Evolutionary conservation across 805 yeast species (phyloP).

Genomic region (Sungouiella thailandica): DNA sequence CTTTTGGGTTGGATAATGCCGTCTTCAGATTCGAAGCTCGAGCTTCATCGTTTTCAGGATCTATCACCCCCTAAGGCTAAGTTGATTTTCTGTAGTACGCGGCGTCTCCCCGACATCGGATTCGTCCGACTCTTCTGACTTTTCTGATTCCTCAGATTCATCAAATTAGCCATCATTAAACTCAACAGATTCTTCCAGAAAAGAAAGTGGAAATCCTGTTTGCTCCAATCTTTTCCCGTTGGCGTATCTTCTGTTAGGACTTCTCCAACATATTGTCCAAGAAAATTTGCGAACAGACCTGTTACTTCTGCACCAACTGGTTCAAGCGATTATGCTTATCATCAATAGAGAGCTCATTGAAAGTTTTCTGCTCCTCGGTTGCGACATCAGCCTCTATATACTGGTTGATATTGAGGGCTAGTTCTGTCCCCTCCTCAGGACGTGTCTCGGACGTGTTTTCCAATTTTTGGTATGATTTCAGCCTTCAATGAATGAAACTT

Average conservation of each 20-base stretch:
- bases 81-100: background rate
- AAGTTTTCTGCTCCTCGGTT: constrained; percentile 31
- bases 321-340: constrained; percentile 62
- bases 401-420: constrained; percentile 1
- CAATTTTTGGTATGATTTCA: too few species aligned
- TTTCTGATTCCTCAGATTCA: too few species aligned
- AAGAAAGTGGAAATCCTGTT: too few species aligned
- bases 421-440: constrained; percentile 1
- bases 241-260: constrained; percentile 24
- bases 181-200: too few species aligned
- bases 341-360: constrained; percentile 45
- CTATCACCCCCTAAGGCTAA: background rate
- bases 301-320: constrained; percentile 79
- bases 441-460: background rate
- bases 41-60: constrained; percentile 12
- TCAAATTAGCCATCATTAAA: too few species aligned
- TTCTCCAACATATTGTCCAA: constrained; percentile 67
- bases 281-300: constrained; percentile 80
- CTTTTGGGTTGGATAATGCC: background rate
- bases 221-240: constrained; percentile 9
- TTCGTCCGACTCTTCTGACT: constrained; percentile 10
- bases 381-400: constrained; percentile 1
- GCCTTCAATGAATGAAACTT: too few species aligned
- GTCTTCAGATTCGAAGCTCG: background rate
- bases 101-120: too few species aligned